A percentile compares a stretch with the other conserved stretches of the same genome.
phyloP scores from a whole-genome alignment of 768 basidiomycete species.

The Imleria badia region DNA sequence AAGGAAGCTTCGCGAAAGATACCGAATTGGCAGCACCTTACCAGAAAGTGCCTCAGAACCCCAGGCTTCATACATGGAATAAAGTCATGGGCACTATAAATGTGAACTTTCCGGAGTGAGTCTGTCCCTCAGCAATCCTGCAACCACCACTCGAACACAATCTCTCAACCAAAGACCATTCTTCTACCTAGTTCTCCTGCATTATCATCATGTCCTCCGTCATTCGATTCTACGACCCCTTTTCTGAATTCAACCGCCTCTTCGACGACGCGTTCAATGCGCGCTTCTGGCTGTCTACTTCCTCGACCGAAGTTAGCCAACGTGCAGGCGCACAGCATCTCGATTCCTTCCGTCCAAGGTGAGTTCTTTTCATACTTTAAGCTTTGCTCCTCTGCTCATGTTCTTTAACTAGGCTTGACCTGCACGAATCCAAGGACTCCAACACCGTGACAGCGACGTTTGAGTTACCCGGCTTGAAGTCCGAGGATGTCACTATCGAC shows the following conservation, averaged over 20 bases:
- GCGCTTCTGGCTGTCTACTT: slow-evolving; percentile 2
- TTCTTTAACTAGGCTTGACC: slow-evolving; percentile 38
- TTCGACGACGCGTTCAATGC: slow-evolving; percentile 4
- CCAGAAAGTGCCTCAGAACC: background rate
- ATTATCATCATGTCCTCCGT: slow-evolving; percentile 1
- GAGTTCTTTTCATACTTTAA: background rate
- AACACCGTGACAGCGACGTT: slow-evolving; percentile 51
- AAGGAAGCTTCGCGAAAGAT: background rate
- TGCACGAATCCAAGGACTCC: slow-evolving; percentile 42
- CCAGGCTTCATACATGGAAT: background rate
- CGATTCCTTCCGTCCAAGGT: slow-evolving; percentile 21
- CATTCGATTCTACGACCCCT: slow-evolving; percentile 5
- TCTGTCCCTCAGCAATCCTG: background rate
- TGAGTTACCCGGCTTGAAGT: slow-evolving; percentile 52
- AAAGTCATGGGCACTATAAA: background rate
- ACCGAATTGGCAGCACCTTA: background rate
- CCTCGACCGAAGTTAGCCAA: background rate
- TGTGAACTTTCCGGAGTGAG: background rate
- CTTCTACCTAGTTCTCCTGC: background rate
- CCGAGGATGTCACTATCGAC: slow-evolving; percentile 48
- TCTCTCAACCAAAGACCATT: background rate
- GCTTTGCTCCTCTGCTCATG: background rate
- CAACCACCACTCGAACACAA: background rate
- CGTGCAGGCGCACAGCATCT: background rate
- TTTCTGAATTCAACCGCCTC: background rate